phyloP scores from a whole-genome alignment of 1,284 basidiomycete genomes.

The Porogramme epimiltina region DNA sequence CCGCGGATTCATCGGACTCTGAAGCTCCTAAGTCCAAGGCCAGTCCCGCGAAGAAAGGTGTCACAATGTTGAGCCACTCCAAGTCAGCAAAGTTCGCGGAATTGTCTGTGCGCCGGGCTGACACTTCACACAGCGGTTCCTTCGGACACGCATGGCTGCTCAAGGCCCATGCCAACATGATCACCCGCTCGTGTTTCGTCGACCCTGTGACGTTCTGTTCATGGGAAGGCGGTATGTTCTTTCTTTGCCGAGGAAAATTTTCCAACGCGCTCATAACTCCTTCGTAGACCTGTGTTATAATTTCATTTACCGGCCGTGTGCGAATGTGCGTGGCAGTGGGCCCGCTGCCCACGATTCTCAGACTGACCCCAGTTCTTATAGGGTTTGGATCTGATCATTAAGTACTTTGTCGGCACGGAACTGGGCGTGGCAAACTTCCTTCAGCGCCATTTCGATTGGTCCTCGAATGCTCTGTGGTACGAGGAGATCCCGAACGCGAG shows the following conservation, averaged over 20 bases:
- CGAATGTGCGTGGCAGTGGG: conserved; percentile 46
- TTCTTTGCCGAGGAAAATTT: no score
- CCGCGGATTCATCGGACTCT: conserved; percentile 8
- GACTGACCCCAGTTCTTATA: conserved; percentile 32
- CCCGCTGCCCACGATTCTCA: conserved; percentile 5
- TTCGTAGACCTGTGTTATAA: conserved; percentile 81
- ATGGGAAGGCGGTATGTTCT: conserved; percentile 79
- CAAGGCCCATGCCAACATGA: conserved; percentile 72
- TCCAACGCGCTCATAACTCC: no score
- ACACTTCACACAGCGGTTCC: conserved; percentile 53
- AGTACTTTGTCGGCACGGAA: conserved; percentile 86
- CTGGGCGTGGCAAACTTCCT: conserved; percentile 85
- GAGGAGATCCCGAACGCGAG: conserved; percentile 83
- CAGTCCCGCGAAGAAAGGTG: conserved; percentile 43
- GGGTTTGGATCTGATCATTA: conserved; percentile 79
- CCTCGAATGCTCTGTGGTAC: conserved; percentile 86
- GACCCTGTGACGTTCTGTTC: conserved; percentile 89
- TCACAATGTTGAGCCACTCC: conserved; percentile 85
- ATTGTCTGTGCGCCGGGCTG: conserved; percentile 5
- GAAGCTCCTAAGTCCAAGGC: conserved; percentile 17
- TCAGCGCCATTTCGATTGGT: conserved; percentile 85
- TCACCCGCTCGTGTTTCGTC: conserved; percentile 80
- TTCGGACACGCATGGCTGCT: conserved; percentile 85
- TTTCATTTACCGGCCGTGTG: conserved; percentile 75
- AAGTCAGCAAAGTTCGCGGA: no score